Evolutionary conservation across 257 asterid genomes (phyloP), one percentile per base, ranked within the genome.

Genomic region (Euphrasia confusa): DNA sequence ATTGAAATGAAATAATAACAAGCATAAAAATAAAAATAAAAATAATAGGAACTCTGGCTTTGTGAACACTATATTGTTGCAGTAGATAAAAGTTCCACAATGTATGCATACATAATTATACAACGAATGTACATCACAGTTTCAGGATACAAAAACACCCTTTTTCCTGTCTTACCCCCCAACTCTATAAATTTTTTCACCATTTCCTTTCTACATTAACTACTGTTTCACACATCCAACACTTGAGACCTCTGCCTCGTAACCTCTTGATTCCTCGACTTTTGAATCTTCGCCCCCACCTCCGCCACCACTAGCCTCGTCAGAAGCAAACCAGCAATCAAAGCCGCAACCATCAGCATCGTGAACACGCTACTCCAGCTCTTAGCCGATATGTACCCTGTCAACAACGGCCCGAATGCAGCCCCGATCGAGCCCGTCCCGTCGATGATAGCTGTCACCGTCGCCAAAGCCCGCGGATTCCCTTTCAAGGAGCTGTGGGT

Each of bases 361-460:
- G 81, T 80, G 26, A 93, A 93, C 7, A 93, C 99, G 0, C 81
- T 93, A 58, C 77, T 81, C 99, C 99, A 93, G 76, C 99, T 93
- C 63, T 60, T 65, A 58, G 92, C 76, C 12, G 99, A 93, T 55
- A 93, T 83, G 60, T 93, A 93, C 6, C 99, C 97, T 0, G 99
- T 93, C 11, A 93, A 63, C 75, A 93, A 58, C 1, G 97, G 99
- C 47, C 99, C 99, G 3, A 93, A 53, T 10, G 99, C 99, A 13
- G 99, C 99, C 18, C 99, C 99, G 4, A 93, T 84, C 1, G 99
- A 93, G 26, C 99, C 99, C 0, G 99, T 93, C 42, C 97, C 99
- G 27, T 93, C 99, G 1, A 93, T 93, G 64, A 89, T 93, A 4
- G 97, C 97, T 0, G 97, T 89, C 1, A 93, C 99, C 0, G 97